phyloP scores from a whole-genome alignment of 352 stramenopile species.

The Saprolegnia parasitica region DNA sequence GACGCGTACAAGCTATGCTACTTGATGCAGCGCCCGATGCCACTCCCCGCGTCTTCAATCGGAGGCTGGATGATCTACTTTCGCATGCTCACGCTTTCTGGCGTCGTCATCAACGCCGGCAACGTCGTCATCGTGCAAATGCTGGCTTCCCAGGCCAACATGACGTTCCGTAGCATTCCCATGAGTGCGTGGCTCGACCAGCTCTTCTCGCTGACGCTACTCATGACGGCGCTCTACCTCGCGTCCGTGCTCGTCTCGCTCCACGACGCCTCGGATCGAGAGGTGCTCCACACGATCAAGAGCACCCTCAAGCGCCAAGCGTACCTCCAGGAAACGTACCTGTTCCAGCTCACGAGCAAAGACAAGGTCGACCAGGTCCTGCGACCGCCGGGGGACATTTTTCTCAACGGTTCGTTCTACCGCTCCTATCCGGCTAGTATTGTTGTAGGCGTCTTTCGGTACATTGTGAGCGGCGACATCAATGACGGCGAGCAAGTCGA shows the following conservation, averaged over 20 bases:
- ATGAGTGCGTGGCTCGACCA: conserved; percentile 20
- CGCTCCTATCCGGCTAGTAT: not conserved
- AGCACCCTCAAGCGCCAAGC: conserved; percentile 30
- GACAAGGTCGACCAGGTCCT: conserved; percentile 31
- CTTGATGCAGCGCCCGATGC: conserved; percentile 60
- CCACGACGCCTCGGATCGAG: conserved; percentile 41
- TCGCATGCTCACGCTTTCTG: conserved; percentile 43
- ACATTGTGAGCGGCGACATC: conserved; percentile 65
- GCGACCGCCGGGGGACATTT: conserved; percentile 47
- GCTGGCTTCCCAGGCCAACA: conserved; percentile 25
- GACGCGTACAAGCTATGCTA: conserved; percentile 63
- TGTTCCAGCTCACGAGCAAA: conserved; percentile 43
- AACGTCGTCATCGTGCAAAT: conserved; percentile 41
- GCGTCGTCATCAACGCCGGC: conserved; percentile 50
- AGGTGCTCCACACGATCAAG: conserved; percentile 33
- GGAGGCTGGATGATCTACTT: conserved; percentile 62
- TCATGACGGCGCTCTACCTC: conserved; percentile 31
- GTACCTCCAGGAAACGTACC: conserved; percentile 59
- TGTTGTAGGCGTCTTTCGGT: conserved; percentile 44
- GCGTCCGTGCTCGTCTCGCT: conserved; percentile 34
- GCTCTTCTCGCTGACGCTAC: conserved; percentile 20
- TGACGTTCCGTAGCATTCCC: not conserved
- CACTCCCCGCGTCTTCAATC: conserved; percentile 41
- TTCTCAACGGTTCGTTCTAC: conserved; percentile 42
- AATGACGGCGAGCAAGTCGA: conserved; percentile 61